Percentiles rank a stretch among this genome's conserved stretches.
phyloP scores from a whole-genome alignment of 2,329 filamentous ascomycete genomes.

The Botrytis aclada region DNA sequence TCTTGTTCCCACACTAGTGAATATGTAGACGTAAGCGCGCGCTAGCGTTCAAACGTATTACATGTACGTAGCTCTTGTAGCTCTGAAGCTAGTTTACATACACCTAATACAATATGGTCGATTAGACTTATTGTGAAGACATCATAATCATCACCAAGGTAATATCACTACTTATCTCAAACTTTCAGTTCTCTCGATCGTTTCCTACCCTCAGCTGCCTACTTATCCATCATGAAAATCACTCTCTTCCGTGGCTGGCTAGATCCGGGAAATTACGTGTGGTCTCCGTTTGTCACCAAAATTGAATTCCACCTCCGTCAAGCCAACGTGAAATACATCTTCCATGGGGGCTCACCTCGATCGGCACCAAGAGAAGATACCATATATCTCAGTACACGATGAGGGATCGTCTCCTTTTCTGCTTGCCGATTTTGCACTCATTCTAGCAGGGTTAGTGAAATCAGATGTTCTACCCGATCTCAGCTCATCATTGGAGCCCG shows the following conservation, averaged over 20 bases:
- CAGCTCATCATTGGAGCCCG: slow-evolving; percentile 43
- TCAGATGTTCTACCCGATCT: slow-evolving; percentile 47
- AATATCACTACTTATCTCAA: background rate
- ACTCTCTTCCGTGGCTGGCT: slow-evolving; percentile 52
- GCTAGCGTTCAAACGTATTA: background rate
- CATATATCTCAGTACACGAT: slow-evolving; percentile 42
- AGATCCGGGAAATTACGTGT: slow-evolving; percentile 42
- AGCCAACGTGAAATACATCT: slow-evolving; percentile 46
- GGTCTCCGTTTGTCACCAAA: slow-evolving; percentile 60
- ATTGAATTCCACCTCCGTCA: slow-evolving; percentile 60
- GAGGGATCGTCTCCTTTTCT: background rate
- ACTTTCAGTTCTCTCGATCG: background rate
- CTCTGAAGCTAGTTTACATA: background rate
- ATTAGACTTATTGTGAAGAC: background rate
- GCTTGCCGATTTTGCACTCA: slow-evolving; percentile 55
- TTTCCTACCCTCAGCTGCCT: background rate
- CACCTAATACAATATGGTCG: background rate
- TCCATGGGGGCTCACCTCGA: slow-evolving; percentile 44
- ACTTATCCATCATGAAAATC: slow-evolving; percentile 23
- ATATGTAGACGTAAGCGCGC: background rate
- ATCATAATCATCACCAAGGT: background rate
- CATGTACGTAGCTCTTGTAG: background rate
- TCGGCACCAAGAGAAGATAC: slow-evolving; percentile 57
- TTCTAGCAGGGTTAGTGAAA: slow-evolving; percentile 46
- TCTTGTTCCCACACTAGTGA: background rate